Evolutionary conservation across 2,329 filamentous ascomycete species (phyloP).

Genomic region (Metarhizium guizhouense): DNA sequence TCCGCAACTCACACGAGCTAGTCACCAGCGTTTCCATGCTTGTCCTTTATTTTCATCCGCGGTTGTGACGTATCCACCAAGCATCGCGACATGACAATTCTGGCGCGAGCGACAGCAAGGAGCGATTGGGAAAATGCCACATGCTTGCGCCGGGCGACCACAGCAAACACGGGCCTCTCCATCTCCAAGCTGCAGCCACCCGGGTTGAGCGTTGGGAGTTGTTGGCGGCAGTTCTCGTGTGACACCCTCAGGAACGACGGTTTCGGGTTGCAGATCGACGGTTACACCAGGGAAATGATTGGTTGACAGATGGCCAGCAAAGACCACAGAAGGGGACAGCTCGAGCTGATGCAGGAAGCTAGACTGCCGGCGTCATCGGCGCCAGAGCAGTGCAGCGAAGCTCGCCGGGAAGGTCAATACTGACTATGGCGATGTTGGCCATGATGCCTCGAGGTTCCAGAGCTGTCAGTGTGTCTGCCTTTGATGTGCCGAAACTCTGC

Average conservation of each 20-base stretch:
- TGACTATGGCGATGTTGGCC: too few relatives aligned
- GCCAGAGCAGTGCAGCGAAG: too few relatives aligned
- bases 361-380: too few relatives aligned
- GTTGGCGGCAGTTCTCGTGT: background rate
- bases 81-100: background rate
- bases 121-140: background rate
- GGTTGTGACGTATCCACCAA: background rate
- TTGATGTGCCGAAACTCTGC: too few relatives aligned
- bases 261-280: background rate
- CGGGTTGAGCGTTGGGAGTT: background rate
- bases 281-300: background rate
- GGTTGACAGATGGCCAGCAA: background rate
- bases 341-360: background rate
- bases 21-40: background rate
- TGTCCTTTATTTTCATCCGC: background rate
- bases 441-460: too few relatives aligned
- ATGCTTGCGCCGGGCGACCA: background rate
- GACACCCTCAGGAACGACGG: background rate
- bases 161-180: background rate
- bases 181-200: background rate
- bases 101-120: background rate
- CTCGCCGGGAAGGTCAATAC: too few relatives aligned
- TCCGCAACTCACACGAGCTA: background rate
- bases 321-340: background rate
- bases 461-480: too few relatives aligned